Evolutionary conservation across 2,329 filamentous ascomycete genomes (phyloP).

Genomic region (Colletotrichum orchidophilum): DNA sequence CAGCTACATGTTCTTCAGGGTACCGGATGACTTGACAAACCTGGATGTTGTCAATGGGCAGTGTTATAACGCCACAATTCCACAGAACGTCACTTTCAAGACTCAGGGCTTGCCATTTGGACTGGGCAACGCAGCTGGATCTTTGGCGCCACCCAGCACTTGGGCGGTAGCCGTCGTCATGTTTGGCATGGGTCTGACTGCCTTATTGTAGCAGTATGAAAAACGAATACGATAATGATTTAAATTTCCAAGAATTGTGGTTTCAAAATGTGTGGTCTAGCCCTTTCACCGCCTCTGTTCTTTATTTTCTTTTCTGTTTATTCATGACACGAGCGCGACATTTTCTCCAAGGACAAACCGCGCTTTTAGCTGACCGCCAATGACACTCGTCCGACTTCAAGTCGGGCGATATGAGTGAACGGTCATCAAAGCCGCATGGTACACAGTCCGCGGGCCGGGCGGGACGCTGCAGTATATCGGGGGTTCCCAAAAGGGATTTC

Average conservation of each 20-base stretch:
- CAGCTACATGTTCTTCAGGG: slow-evolving; percentile 82
- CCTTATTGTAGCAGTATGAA: slow-evolving; percentile 36
- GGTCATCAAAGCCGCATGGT: too few relatives aligned
- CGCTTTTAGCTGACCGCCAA: not conserved
- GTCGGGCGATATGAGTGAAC: not conserved
- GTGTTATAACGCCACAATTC: slow-evolving; percentile 71
- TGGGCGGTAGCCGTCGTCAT: slow-evolving; percentile 36
- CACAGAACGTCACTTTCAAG: slow-evolving; percentile 77
- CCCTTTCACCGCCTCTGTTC: not conserved
- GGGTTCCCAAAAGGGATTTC: not conserved
- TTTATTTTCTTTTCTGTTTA: not conserved
- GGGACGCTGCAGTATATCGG: not conserved
- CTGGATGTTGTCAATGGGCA: slow-evolving; percentile 75
- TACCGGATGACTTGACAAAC: slow-evolving; percentile 72
- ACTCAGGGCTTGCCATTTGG: slow-evolving; percentile 68
- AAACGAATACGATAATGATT: not conserved
- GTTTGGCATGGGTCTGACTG: slow-evolving; percentile 34
- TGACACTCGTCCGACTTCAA: not conserved
- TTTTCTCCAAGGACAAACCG: not conserved
- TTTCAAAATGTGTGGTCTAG: not conserved
- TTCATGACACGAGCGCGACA: not conserved
- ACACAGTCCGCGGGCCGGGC: too few relatives aligned
- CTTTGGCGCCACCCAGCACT: slow-evolving; percentile 35
- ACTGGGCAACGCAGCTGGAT: slow-evolving; percentile 46
- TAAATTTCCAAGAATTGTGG: not conserved